phyloP scores from a whole-genome alignment of 176 grass and related monocot species.

The Poa pratensis region DNA sequence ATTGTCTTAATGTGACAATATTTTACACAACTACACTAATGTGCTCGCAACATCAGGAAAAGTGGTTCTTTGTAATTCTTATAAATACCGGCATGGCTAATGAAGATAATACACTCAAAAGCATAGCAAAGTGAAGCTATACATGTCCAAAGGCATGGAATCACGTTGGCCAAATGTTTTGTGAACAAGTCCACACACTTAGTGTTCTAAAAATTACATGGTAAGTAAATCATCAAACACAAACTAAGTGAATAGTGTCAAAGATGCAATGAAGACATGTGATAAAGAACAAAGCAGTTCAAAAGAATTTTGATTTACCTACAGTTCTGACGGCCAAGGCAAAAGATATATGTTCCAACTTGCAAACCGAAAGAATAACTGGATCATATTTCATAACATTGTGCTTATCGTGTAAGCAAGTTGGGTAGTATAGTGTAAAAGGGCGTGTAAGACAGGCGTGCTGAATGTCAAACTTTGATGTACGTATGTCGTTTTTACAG shows the following conservation, averaged over 20 bases:
- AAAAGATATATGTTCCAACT: conserved; percentile 30
- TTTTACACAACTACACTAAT: conserved; percentile 14
- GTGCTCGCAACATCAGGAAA: neutral
- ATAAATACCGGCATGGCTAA: neutral
- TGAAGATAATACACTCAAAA: conserved; percentile 12
- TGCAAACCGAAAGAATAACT: neutral
- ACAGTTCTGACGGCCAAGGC: neutral
- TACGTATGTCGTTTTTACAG: too few species aligned
- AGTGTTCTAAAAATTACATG: neutral
- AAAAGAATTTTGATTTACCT: conserved; percentile 22
- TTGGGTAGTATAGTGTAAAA: neutral
- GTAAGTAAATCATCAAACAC: neutral
- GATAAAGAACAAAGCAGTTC: neutral
- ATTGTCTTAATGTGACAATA: neutral
- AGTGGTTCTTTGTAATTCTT: conserved; percentile 10
- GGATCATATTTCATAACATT: conserved; percentile 37
- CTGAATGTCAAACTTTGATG: conserved; percentile 18
- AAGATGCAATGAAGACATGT: conserved; percentile 20
- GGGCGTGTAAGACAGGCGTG: neutral
- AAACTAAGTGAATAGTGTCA: neutral
- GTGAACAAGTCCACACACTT: neutral
- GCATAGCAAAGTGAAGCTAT: conserved; percentile 15
- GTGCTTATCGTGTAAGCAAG: conserved; percentile 16
- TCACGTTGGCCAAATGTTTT: neutral
- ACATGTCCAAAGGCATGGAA: conserved; percentile 4